A percentile compares a stretch with the other conserved stretches of the same genome.
Evolutionary conservation across 352 stramenopile species (phyloP).

Genomic region (Pilasporangium apinafurcum): DNA sequence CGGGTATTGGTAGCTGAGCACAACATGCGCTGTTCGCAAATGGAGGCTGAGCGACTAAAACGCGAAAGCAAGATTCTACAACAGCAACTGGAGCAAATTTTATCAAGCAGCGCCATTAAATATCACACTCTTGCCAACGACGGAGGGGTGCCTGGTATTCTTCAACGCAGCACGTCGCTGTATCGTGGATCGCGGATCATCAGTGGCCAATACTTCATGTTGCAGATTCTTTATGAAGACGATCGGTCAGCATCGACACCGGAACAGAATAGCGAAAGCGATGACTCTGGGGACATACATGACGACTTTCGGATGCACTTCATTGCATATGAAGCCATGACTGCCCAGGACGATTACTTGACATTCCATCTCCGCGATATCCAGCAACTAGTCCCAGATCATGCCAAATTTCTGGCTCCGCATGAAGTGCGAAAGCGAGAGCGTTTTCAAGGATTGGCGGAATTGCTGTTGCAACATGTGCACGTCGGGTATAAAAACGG

Average conservation of each 20-base stretch:
- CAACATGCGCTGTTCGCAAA: slow-evolving; percentile 37
- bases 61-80: slow-evolving; percentile 29
- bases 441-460: slow-evolving; percentile 29
- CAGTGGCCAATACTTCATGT: slow-evolving; percentile 31
- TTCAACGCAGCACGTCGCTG: slow-evolving; percentile 28
- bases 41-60: slow-evolving; percentile 25
- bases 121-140: slow-evolving; percentile 34
- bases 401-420: slow-evolving; percentile 26
- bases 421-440: slow-evolving; percentile 20
- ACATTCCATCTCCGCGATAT: slow-evolving; percentile 49
- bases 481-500: slow-evolving; percentile 68
- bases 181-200: slow-evolving; percentile 34
- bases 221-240: slow-evolving; percentile 66
- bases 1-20: slow-evolving; percentile 47
- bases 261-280: background rate
- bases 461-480: slow-evolving; percentile 32
- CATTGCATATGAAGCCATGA: slow-evolving; percentile 36
- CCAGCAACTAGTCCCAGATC: slow-evolving; percentile 23
- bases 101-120: slow-evolving; percentile 46
- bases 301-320: slow-evolving; percentile 45
- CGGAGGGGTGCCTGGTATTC: slow-evolving; percentile 47
- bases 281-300: slow-evolving; percentile 12
- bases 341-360: slow-evolving; percentile 33
- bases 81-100: slow-evolving; percentile 37
- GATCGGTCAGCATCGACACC: background rate